Evolutionary conservation across 768 basidiomycete genomes (phyloP), one percentile per base, ranked within the genome.

Genomic region (Lentinula boryana): DNA sequence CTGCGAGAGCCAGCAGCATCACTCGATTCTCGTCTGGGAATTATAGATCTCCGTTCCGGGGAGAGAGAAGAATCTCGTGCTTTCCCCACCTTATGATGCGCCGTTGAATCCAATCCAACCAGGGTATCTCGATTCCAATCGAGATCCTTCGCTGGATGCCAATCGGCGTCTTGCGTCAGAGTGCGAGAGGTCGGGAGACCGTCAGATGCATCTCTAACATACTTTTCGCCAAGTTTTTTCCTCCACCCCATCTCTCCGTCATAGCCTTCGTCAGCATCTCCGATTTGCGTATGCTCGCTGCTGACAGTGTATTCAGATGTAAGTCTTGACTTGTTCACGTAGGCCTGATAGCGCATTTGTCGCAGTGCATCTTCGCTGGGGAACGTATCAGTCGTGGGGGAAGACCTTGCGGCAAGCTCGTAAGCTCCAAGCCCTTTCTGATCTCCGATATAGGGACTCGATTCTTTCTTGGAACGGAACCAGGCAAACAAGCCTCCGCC

Each of bases 291-390:
- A 57, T 63, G 65, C 36, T 60, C 61, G 43, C 69, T 76, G 67
- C 70, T 71, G 56, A 68, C 69, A 18, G 72, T 72, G 61, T 75
- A 74, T 44, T 72, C 68, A 43, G 69, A 70, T 44, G 65, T 60
- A n/a, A 68, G 62, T 48, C 72, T 68, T 48, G 74, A 68, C 65
- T 76, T 75, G 51, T 70, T 67, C 66, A 72, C 68, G 60, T 79
- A 78, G 55, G 74, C 68, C 33, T 73, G 70, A 68, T 71, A 80
- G 60, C 78, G 69, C 63, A 74, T 67, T 49, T 70, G 65, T 31
- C 77, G 69, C 58, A 80, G 69, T 56, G 74, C 72, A 60, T 81
- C 78, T 56, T 77, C 77, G 21, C 67, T 68, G 36, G 74, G 65
- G 58, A 64, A 68, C 41, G 71, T 69, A 52, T 66, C 69, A 16